These are phyloP conservation scores for Mrakia frigida DNA, from an alignment of 768 basidiomycete genomes.

Conservation along the genomic window DNA sequence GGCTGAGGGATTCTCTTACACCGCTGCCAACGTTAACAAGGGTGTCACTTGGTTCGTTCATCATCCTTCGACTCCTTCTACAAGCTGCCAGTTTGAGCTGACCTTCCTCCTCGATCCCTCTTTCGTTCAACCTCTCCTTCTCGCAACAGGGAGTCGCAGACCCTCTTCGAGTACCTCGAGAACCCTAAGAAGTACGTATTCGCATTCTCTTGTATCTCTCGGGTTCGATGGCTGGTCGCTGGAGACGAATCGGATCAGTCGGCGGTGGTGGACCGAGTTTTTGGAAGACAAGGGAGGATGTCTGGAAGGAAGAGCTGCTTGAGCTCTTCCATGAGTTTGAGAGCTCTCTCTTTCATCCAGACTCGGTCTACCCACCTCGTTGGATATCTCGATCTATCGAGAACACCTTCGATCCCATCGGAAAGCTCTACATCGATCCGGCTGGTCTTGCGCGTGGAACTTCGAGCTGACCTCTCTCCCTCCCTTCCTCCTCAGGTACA, in stretches of 20 bases:
- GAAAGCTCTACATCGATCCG: not conserved
- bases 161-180: conserved; percentile 42
- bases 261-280: not conserved
- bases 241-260: not conserved
- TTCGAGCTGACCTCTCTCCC: not conserved
- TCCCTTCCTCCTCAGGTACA: conserved; percentile 54
- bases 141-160: conserved; percentile 54
- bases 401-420: not conserved
- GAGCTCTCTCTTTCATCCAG: not conserved
- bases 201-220: not conserved
- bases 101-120: not conserved
- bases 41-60: conserved; percentile 63
- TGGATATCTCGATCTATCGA: not conserved
- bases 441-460: not conserved
- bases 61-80: conserved; percentile 1
- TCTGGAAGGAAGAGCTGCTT: not conserved
- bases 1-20: conserved; percentile 81
- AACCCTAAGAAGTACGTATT: conserved; percentile 29
- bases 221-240: not conserved
- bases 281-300: not conserved
- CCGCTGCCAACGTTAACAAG: conserved; percentile 92
- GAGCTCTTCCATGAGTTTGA: not conserved
- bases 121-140: not conserved
- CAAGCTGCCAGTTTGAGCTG: not conserved
- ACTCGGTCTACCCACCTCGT: not conserved